A percentile compares a stretch with the other conserved stretches of the same genome.
Conservation (phyloP, 169 alveolate genomes). For the Cryptosporidium tyzzeri region DNA sequence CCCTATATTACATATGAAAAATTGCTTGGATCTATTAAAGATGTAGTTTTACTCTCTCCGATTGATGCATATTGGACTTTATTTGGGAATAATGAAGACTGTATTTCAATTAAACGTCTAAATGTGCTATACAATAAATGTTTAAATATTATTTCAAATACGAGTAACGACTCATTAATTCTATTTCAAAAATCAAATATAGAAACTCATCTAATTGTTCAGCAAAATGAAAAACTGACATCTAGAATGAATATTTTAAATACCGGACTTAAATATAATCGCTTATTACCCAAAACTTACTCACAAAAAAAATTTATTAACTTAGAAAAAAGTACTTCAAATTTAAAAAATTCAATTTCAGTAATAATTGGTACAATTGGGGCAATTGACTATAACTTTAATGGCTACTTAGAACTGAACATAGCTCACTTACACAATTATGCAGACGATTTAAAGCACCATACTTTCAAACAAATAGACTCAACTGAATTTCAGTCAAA, state of each 20-base stretch:
- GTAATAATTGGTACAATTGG: constrained; percentile 63
- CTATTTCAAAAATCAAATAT: constrained; percentile 27
- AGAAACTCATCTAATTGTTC: not conserved
- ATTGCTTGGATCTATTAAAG: constrained; percentile 60
- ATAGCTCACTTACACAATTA: not conserved
- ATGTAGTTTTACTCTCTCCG: constrained; percentile 25
- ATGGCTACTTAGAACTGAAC: not conserved
- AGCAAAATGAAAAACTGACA: not conserved
- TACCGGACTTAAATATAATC: not conserved
- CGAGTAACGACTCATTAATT: constrained; percentile 48
- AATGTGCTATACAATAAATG: constrained; percentile 9
- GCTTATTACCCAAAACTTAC: not conserved
- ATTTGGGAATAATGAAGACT: constrained; percentile 4
- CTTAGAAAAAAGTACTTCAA: constrained; percentile 43
- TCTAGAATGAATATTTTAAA: constrained; percentile 36
- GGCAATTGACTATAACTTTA: constrained; percentile 11
- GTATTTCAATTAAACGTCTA: not conserved
- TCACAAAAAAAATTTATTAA: not conserved
- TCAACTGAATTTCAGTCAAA: constrained; percentile 5
- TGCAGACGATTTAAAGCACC: not conserved
- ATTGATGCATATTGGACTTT: constrained; percentile 27
- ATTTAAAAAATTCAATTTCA: constrained; percentile 35
- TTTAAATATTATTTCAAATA: constrained; percentile 30
- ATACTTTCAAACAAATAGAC: not conserved
- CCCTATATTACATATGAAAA: constrained; percentile 67